phyloP scores from a whole-genome alignment of 1,284 basidiomycete genomes.

The Malassezia sp. region DNA sequence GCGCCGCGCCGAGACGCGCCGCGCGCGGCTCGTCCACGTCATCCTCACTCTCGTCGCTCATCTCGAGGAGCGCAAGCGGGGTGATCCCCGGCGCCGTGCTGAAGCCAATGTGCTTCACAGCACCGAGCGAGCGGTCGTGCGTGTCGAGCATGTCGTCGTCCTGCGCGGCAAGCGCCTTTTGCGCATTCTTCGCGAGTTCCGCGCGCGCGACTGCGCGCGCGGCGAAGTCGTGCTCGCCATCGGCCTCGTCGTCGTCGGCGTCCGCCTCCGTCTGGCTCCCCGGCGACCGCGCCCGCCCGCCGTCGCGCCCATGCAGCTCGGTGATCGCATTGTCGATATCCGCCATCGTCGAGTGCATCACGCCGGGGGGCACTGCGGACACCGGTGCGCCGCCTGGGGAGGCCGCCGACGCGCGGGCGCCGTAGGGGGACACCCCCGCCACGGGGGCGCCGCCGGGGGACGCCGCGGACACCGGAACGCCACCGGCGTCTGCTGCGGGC shows the following conservation, averaged over 20 bases:
- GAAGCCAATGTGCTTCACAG: slow-evolving; percentile 2
- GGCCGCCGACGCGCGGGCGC: not conserved
- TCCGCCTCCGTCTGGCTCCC: slow-evolving; percentile 18
- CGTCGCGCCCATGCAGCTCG: slow-evolving; percentile 25
- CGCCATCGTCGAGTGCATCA: slow-evolving; percentile 44
- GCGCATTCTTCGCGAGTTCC: slow-evolving; percentile 41
- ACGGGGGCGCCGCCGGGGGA: no score
- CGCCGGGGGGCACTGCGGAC: slow-evolving; percentile 17
- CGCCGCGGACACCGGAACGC: not conserved
- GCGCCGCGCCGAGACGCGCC: no score
- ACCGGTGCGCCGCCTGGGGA: not conserved
- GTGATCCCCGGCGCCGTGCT: slow-evolving; percentile 4
- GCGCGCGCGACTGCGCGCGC: slow-evolving; percentile 32
- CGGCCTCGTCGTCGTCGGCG: slow-evolving; percentile 22
- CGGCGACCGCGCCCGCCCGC: slow-evolving; percentile 17
- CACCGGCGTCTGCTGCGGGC: slow-evolving; percentile 10
- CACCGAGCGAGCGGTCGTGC: slow-evolving; percentile 5
- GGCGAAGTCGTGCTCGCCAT: slow-evolving; percentile 19
- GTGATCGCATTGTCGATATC: slow-evolving; percentile 44
- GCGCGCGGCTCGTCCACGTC: slow-evolving; percentile 17
- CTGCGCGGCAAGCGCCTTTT: slow-evolving; percentile 31
- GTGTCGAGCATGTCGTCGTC: not conserved
- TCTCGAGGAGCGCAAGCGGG: slow-evolving; percentile 37
- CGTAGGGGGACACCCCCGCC: no score
- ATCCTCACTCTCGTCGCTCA: slow-evolving; percentile 43